These are phyloP conservation scores for Colletotrichum echinochloae DNA, from an alignment of 2,329 filamentous ascomycete species.

Conservation along the genomic window DNA sequence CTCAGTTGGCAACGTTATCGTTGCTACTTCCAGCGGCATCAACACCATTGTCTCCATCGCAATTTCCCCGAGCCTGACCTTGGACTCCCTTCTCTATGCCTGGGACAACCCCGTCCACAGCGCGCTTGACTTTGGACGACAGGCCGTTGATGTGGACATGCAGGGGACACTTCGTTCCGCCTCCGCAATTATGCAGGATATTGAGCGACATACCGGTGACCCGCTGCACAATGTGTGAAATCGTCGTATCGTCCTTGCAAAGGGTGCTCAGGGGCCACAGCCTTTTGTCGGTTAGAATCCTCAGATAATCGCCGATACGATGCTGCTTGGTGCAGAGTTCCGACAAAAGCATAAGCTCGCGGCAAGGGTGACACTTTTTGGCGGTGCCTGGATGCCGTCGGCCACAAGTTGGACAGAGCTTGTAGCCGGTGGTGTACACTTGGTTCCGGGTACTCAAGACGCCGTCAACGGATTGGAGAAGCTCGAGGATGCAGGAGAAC, in stretches of 20 bases:
- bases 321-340: conserved; percentile 9
- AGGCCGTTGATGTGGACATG: neutral
- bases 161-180: neutral
- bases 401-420: conserved; percentile 7
- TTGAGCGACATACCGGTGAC: neutral
- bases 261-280: neutral
- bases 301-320: conserved; percentile 20
- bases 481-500: neutral
- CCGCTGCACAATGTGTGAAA: neutral
- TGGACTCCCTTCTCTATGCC: neutral
- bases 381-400: conserved; percentile 11
- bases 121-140: neutral
- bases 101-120: neutral
- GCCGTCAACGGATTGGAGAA: neutral
- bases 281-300: neutral
- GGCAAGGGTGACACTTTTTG: conserved; percentile 17
- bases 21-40: neutral
- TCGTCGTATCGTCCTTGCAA: neutral
- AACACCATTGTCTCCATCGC: neutral
- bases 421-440: neutral
- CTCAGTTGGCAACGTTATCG: neutral
- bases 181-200: neutral
- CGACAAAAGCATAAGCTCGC: neutral
- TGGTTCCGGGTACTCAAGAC: neutral
- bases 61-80: neutral